A percentile compares a stretch with the other conserved stretches of the same genome.
Conservation (phyloP, 2,329 filamentous ascomycete genomes). For the Epichloe coenophiala region DNA sequence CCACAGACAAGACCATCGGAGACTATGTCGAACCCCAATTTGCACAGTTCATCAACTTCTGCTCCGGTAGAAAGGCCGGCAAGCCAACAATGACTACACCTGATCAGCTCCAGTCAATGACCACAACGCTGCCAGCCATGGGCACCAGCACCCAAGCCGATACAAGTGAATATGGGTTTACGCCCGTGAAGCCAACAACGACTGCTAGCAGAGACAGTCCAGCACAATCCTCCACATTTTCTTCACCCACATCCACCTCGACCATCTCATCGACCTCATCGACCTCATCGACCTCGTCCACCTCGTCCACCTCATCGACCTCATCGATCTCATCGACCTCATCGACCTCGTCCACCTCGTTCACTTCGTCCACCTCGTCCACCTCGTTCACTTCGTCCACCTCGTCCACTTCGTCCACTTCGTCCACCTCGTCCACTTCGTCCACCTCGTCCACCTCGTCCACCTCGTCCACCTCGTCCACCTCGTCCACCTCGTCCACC, state of each 20-base stretch:
- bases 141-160: slow-evolving; percentile 14
- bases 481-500: not conserved
- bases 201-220: not conserved
- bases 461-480: fast-evolving
- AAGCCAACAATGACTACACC: slow-evolving; percentile 7
- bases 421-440: not conserved
- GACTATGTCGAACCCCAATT: slow-evolving; percentile 26
- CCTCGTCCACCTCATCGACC: not conserved
- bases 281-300: not conserved
- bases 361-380: not conserved
- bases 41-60: slow-evolving; percentile 32
- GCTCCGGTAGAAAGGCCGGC: slow-evolving; percentile 16
- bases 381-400: fast-evolving
- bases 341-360: fast-evolving
- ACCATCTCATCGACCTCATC: not conserved
- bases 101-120: slow-evolving; percentile 12
- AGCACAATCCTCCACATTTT: not conserved
- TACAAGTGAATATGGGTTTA: slow-evolving; percentile 12
- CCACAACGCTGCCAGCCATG: slow-evolving; percentile 10
- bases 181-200: slow-evolving; percentile 4
- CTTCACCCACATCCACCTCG: not conserved
- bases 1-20: slow-evolving; percentile 15
- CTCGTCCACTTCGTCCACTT: not conserved
- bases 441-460: not conserved
- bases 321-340: not conserved